Base-by-base conservation (phyloP, 768 basidiomycete species). In the Boletus bicolor region DNA sequence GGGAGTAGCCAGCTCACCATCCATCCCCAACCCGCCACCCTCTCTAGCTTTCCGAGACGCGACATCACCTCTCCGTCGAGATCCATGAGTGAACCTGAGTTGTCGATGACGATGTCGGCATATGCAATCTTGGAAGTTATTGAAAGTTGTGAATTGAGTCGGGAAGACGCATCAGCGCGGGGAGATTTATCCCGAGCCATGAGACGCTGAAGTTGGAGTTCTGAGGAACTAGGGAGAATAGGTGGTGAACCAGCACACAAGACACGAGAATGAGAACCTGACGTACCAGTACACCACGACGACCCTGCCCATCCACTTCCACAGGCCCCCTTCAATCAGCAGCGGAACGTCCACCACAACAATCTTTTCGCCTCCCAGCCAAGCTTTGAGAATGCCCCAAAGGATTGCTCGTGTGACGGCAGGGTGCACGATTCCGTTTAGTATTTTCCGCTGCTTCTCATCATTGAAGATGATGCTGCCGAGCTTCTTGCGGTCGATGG, bases 311-410 rank as follows among this genome's bases (percentile, higher is more conserved):
- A 94, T 88, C 79, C 82, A 88, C 65, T 80, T 83, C 83, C 87
- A 93, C 37, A 98, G 67, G 2, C 87, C 87, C 0, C 89, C 85
- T 69, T 99, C 97, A 54, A 99, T 87, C 53, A 99, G 75, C 49
- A 98, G 73, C 34, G 97, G 97, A 6, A 97, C 90, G 70, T 98
- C 97, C 61, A 98, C 72, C 3, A 98, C 78, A 58, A 88, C 91
- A 38, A 89, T 76, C 66, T 81, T 86, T 64, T 91, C 76, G 7
- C 97, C 96, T 39, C 73, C 73, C 44, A 93, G 46, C 93, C 95
- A 99, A 54, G 76, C 76, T 54, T 75, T 74, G 48, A 93, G 44
- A 4, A 95, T 80, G 49, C 76, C 76, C 79, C 79, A 81, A 10
- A 87, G 64, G 80, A 98, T 90, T n/a, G 81, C 84, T 58, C 80